phyloP scores from a whole-genome alignment of 176 grass and related monocot genomes.

The Themeda triandra region DNA sequence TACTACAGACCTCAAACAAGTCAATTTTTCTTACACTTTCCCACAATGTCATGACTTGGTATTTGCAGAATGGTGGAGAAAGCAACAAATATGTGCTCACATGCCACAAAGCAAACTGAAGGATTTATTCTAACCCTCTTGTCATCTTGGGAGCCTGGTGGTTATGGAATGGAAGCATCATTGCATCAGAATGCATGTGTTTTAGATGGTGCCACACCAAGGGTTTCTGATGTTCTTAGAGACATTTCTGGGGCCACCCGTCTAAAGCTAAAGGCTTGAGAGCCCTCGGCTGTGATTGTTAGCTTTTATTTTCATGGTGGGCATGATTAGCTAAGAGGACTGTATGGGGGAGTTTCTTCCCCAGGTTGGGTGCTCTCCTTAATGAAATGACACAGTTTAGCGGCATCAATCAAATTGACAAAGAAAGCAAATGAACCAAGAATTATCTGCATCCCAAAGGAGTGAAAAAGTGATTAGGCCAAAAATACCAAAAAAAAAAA shows the following conservation, averaged over 20 bases:
- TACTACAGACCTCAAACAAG: background rate
- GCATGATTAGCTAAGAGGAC: background rate
- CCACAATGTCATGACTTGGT: background rate
- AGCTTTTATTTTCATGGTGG: background rate
- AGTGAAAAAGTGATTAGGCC: background rate
- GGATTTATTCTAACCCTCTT: background rate
- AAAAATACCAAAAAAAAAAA: background rate
- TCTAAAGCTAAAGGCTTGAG: background rate
- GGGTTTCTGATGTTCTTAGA: background rate
- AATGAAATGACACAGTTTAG: background rate
- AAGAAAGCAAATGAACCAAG: slow-evolving; percentile 2
- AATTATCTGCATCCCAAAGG: slow-evolving; percentile 9
- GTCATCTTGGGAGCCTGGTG: background rate
- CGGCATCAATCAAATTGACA: background rate
- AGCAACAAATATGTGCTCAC: background rate
- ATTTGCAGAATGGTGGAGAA: background rate
- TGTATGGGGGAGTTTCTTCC: background rate
- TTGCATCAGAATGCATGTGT: background rate
- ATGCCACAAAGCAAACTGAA: background rate
- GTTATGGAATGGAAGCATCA: background rate
- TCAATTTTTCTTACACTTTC: background rate
- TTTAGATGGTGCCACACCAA: background rate
- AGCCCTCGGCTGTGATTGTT: background rate
- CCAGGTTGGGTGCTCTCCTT: background rate
- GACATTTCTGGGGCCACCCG: background rate